These are phyloP conservation scores for Caloboletus inedulis DNA, from an alignment of 1,284 basidiomycete genomes.

Conservation along the genomic window DNA sequence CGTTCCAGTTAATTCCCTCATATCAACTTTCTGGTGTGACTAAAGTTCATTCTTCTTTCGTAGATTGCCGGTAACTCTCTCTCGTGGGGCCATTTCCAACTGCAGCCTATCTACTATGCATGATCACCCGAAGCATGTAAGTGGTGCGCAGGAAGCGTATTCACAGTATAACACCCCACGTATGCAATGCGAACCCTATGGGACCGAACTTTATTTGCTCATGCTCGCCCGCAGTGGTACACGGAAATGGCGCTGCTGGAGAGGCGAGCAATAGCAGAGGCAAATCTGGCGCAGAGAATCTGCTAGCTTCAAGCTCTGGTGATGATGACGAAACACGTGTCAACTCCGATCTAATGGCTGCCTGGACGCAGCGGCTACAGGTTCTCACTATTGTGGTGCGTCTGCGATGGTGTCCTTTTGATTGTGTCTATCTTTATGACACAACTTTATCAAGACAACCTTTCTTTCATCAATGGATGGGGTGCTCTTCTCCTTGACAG, in stretches of 20 bases:
- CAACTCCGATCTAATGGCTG: conserved; percentile 20
- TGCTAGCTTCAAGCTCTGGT: background rate
- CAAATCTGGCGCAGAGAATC: background rate
- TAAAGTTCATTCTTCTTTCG: background rate
- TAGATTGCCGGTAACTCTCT: background rate
- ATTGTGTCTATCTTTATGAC: background rate
- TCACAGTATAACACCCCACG: conserved; percentile 6
- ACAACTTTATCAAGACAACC: conserved; percentile 23
- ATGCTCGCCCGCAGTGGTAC: conserved; percentile 1
- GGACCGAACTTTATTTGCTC: background rate
- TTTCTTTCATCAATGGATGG: conserved; percentile 31
- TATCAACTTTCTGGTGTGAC: background rate
- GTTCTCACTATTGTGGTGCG: conserved; percentile 31
- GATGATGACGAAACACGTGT: conserved; percentile 10
- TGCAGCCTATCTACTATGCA: conserved; percentile 1
- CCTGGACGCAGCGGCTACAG: conserved; percentile 30
- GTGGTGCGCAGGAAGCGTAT: conserved; percentile 1
- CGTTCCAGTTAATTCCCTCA: conserved; percentile 11
- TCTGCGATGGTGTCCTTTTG: background rate
- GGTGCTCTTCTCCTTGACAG: conserved; percentile 29
- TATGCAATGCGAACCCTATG: conserved; percentile 12
- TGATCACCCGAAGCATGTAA: background rate
- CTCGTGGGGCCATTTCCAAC: background rate
- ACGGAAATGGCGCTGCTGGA: conserved; percentile 1
- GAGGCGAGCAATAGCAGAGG: conserved; percentile 2